Conservation (phyloP, 1,284 basidiomycete species). For the Ustilago crameri region DNA sequence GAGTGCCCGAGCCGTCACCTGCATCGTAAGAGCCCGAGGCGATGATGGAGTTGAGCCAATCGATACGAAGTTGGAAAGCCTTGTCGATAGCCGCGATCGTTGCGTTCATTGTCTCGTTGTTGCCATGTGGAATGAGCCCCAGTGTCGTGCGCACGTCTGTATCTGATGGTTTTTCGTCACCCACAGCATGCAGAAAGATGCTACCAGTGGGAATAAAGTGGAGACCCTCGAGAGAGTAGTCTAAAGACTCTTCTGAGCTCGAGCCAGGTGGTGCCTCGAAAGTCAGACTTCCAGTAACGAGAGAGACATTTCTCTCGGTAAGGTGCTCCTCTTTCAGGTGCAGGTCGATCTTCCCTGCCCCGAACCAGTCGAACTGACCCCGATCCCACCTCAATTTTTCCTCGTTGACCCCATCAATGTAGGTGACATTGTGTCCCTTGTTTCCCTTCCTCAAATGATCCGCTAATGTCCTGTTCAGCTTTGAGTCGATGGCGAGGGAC, state of each 20-base stretch:
- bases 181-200: conserved; percentile 20
- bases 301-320: conserved; percentile 35
- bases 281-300: conserved; percentile 41
- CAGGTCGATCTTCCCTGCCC: conserved; percentile 20
- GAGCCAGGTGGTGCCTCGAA: conserved; percentile 7
- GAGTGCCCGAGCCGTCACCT: neutral
- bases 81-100: conserved; percentile 59
- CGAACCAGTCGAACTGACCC: conserved; percentile 30
- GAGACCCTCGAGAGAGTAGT: conserved; percentile 56
- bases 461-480: conserved; percentile 18
- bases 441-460: neutral
- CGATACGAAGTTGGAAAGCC: conserved; percentile 57
- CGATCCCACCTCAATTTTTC: conserved; percentile 10
- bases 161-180: conserved; percentile 15
- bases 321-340: conserved; percentile 42
- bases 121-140: conserved; percentile 17
- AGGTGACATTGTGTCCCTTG: neutral
- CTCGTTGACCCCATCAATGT: conserved; percentile 17
- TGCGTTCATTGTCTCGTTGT: conserved; percentile 27
- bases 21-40: conserved; percentile 37
- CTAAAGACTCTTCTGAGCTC: conserved; percentile 24
- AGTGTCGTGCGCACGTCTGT: conserved; percentile 42
- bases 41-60: conserved; percentile 39
- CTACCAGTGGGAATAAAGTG: conserved; percentile 41
- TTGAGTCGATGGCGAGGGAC: conserved; percentile 25